Evolutionary conservation across 2,329 filamentous ascomycete genomes (phyloP), one percentile per base, ranked within the genome.

Genomic region (Endoconidiophora laricicola): DNA sequence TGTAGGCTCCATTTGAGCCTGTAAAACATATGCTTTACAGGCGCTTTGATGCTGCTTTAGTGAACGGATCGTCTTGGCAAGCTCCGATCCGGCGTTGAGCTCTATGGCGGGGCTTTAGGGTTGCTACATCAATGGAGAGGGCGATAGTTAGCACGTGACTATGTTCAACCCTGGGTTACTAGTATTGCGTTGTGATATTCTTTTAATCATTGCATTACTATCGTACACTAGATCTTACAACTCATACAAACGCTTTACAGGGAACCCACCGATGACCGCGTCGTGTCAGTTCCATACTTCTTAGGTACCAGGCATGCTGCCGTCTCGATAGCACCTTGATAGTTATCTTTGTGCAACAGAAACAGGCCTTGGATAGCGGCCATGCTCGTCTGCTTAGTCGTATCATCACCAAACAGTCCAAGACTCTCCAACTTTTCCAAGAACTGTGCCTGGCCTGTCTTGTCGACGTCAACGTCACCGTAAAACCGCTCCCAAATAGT

Each of bases 401-500:
- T 70, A 23, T 48, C 52, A 2, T 74, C 70, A 16, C 78, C 74
- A 48, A 93, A 76, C 23, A 95, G 64, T 0, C 82, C 81, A 14
- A 91, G 68, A 45, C 79, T 72, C 42, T 78, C 73, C 10, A 94
- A 73, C 54, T 76, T 77, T 20, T 70, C 61, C 55, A 96, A 65
- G 66, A 98, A 96, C 16, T 73, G 69, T 57, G 73, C 66, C 58
- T 79, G 78, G 18, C 78, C 74, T 4, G 66, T 63, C 14, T 79
- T 78, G 49, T 78, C 73, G 1, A 59, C 56, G 60, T 94, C 88
- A 22, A 86, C 69, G 33, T 93, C 85, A 3, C 83, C 83, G 60
- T 96, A 98, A 67, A 96, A 98, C 18, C 91, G 79, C 63, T 93
- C 83, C 87, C 90, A 98, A 67, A 98, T 83, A 63, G 82, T 73